These are phyloP conservation scores for Saturnispora gosingensis DNA, from an alignment of 805 yeast genomes.

Conservation along the genomic window DNA sequence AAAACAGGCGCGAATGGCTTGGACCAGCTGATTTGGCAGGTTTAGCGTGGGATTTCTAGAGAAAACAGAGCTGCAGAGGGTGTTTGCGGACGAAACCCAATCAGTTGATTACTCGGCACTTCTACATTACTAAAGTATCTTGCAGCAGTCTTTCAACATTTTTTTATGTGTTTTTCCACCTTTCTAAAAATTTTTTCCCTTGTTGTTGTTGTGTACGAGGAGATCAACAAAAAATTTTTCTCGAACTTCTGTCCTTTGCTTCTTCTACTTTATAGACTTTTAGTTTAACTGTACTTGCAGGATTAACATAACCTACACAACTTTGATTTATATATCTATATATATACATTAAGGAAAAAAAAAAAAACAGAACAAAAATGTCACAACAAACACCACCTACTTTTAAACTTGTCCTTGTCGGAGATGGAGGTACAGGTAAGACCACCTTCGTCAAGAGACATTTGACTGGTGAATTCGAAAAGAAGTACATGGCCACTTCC, in stretches of 20 bases:
- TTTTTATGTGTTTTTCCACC: background rate
- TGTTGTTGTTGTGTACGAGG: background rate
- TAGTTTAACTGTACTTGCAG: background rate
- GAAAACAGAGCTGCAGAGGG: no score
- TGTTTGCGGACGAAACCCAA: no score
- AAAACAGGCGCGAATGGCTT: no score
- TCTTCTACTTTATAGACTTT: background rate
- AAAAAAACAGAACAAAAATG: constrained; percentile 28
- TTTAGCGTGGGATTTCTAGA: no score
- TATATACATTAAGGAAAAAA: background rate
- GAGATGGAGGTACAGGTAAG: constrained; percentile 99
- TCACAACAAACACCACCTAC: constrained; percentile 79
- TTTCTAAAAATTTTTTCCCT: background rate
- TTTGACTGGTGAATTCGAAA: constrained; percentile 98
- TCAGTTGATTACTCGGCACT: no score
- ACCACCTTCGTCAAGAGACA: constrained; percentile 99
- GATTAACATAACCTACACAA: no score
- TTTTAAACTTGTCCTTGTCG: constrained; percentile 96
- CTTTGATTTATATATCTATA: background rate
- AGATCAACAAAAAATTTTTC: background rate
- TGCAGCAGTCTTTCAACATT: background rate
- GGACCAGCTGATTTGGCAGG: no score
- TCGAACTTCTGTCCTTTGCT: background rate
- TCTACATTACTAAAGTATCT: no score
- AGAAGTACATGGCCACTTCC: constrained; percentile 96